Percentiles rank a stretch among this genome's conserved stretches.
Conservation (phyloP, 441 rosid genomes). For the Adansonia grandidieri region DNA sequence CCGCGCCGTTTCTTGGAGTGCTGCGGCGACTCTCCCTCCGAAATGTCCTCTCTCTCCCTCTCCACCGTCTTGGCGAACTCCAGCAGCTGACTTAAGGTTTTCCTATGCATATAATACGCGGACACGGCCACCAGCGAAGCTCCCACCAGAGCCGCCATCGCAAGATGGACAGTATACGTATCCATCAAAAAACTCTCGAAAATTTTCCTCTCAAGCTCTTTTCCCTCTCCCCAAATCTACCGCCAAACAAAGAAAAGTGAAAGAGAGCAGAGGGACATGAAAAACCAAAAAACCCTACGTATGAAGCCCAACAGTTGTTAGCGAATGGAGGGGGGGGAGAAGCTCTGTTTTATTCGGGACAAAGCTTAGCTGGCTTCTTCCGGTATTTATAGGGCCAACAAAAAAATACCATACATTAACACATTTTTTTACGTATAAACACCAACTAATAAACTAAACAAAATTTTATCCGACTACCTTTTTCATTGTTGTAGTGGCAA, state of each 20-base stretch:
- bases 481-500: background rate
- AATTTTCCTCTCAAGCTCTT: background rate
- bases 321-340: background rate
- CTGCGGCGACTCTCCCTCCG: conserved; percentile 59
- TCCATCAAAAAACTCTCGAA: conserved; percentile 52
- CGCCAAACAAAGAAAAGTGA: background rate
- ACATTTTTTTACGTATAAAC: background rate
- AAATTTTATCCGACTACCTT: background rate
- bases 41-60: conserved; percentile 55
- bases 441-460: too few relatives aligned
- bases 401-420: background rate
- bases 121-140: conserved; percentile 94
- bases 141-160: conserved; percentile 94
- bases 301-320: conserved; percentile 21
- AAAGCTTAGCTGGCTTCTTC: conserved; percentile 15
- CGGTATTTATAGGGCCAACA: conserved; percentile 41
- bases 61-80: conserved; percentile 86
- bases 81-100: conserved; percentile 84
- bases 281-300: background rate
- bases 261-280: background rate
- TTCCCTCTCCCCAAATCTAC: background rate
- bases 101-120: conserved; percentile 89
- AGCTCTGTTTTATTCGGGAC: conserved; percentile 26
- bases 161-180: conserved; percentile 68
- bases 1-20: conserved; percentile 52